phyloP scores from a whole-genome alignment of 2,329 filamentous ascomycete species.

The Pseudonectria buxi region DNA sequence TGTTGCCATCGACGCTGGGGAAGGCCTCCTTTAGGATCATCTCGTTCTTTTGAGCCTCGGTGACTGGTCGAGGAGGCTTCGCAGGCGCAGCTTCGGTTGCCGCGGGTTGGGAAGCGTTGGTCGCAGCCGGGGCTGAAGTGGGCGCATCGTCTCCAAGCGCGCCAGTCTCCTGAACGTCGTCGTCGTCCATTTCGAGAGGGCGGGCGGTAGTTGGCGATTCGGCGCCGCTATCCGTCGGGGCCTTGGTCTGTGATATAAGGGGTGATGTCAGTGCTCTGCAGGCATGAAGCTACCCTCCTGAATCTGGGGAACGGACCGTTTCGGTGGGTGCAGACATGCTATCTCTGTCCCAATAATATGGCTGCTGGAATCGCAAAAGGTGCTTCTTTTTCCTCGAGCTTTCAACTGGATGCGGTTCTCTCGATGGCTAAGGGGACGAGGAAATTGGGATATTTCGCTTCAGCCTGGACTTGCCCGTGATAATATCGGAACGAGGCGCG shows the following conservation, averaged over 20 bases:
- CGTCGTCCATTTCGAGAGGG: conserved; percentile 63
- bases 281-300: conserved; percentile 5
- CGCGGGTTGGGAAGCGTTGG: conserved; percentile 23
- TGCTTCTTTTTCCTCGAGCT: conserved; percentile 1
- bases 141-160: conserved; percentile 37
- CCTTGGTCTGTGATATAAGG: conserved; percentile 36
- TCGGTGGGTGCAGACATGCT: conserved; percentile 38
- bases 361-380: conserved; percentile 1
- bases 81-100: conserved; percentile 51
- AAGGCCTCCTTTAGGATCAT: conserved; percentile 91
- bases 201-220: conserved; percentile 61
- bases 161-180: conserved; percentile 58
- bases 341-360: conserved; percentile 2
- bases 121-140: conserved; percentile 18
- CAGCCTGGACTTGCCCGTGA: conserved; percentile 20
- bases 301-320: conserved; percentile 31
- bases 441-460: conserved; percentile 23
- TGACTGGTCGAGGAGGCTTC: conserved; percentile 79
- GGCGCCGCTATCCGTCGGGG: conserved; percentile 36
- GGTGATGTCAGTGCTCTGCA: conserved; percentile 15
- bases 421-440: conserved; percentile 6
- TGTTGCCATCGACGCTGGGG: conserved; percentile 68
- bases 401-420: conserved; percentile 2
- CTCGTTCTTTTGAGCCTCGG: conserved; percentile 77
- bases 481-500: conserved; percentile 24